Conservation (phyloP, 768 basidiomycete genomes). For the Scleroderma bovista region DNA sequence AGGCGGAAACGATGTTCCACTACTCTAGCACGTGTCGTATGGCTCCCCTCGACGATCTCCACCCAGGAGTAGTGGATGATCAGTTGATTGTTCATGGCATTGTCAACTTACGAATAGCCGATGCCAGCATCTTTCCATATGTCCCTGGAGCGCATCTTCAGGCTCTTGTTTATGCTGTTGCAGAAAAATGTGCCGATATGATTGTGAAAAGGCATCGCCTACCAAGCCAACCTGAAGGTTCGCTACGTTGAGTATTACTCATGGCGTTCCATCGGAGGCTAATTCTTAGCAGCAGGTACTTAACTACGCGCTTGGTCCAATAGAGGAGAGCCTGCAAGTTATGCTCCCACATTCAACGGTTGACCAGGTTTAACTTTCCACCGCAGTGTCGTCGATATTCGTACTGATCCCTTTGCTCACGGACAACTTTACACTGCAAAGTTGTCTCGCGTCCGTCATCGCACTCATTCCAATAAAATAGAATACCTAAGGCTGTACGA, state of each 20-base stretch:
- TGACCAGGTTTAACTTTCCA: too few species aligned
- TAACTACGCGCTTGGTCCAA: too few species aligned
- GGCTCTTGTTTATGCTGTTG: constrained; percentile 31
- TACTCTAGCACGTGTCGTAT: constrained; percentile 36
- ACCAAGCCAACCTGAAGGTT: background rate
- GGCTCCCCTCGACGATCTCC: constrained; percentile 15
- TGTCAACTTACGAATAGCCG: constrained; percentile 36
- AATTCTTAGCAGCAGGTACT: background rate
- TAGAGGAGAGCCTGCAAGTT: too few species aligned
- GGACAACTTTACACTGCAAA: too few species aligned
- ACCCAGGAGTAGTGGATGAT: constrained; percentile 42
- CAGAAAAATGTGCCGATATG: constrained; percentile 36
- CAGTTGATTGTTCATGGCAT: constrained; percentile 42
- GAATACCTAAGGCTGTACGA: too few species aligned
- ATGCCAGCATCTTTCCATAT: constrained; percentile 28
- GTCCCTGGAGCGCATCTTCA: constrained; percentile 28
- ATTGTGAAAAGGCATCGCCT: constrained; percentile 8
- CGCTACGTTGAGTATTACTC: background rate
- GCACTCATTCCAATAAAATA: too few species aligned
- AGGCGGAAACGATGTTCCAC: constrained; percentile 28
- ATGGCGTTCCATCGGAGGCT: background rate
- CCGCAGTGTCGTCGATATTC: too few species aligned
- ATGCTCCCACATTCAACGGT: too few species aligned
- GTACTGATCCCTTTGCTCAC: too few species aligned
- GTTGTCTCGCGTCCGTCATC: too few species aligned